phyloP scores from a whole-genome alignment of 176 grass and related monocot genomes.

The Paspalum vaginatum region DNA sequence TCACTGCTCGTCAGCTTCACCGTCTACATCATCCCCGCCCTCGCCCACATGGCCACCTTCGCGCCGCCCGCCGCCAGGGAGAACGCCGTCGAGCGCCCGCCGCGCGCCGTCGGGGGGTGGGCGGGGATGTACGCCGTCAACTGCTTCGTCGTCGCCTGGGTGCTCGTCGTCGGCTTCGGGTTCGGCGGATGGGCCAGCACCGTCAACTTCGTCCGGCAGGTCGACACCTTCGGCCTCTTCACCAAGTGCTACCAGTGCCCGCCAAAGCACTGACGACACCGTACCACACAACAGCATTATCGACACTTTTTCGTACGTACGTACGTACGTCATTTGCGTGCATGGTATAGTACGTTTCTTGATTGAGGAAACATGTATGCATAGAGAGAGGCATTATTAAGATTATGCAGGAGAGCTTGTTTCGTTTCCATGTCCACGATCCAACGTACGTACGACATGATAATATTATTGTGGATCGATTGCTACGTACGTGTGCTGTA shows the following conservation, averaged over 20 bases:
- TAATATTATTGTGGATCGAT: neutral
- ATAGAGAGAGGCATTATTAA: neutral
- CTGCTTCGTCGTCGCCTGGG: constrained; percentile 84
- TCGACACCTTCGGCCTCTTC: constrained; percentile 89
- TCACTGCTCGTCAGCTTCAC: constrained; percentile 98
- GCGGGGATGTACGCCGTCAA: constrained; percentile 62
- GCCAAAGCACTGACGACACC: constrained; percentile 51
- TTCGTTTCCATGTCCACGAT: constrained; percentile 1
- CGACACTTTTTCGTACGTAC: neutral
- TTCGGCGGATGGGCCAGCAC: constrained; percentile 97
- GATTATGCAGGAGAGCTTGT: neutral
- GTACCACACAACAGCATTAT: neutral
- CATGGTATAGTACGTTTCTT: constrained; percentile 4
- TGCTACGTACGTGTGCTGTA: neutral
- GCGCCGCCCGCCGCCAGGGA: constrained; percentile 71
- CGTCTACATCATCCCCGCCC: constrained; percentile 87
- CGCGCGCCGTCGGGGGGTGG: constrained; percentile 65
- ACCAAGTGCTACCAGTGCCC: constrained; percentile 98
- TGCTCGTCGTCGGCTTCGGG: constrained; percentile 87
- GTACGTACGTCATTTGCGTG: neutral
- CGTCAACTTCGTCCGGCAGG: constrained; percentile 74
- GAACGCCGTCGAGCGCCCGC: constrained; percentile 92
- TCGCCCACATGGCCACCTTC: constrained; percentile 86
- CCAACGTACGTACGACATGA: neutral
- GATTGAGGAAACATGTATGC: neutral